Evolutionary conservation across 1,284 basidiomycete genomes (phyloP).

Genomic region (Fistulinella cinereoalba): DNA sequence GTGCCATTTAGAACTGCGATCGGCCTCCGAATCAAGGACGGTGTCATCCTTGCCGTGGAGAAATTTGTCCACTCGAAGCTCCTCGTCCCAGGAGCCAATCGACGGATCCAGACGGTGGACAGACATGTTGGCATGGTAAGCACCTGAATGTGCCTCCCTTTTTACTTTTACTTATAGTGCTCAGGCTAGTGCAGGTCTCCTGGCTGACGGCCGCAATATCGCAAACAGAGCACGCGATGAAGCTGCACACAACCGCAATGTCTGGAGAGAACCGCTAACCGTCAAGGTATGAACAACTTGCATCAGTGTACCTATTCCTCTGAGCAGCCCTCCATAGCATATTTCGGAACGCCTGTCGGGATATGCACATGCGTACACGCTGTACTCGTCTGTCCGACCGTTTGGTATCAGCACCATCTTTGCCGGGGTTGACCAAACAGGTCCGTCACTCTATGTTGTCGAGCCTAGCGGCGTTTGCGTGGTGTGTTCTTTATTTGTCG

Average conservation of each 20-base stretch:
- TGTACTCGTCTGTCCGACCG: conserved; percentile 97
- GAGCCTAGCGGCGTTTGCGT: conserved; percentile 95
- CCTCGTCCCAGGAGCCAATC: conserved; percentile 89
- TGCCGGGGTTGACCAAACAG: conserved; percentile 85
- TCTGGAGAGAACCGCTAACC: conserved; percentile 74
- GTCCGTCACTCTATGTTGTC: conserved; percentile 86
- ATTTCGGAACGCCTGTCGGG: conserved; percentile 83
- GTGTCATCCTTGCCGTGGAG: conserved; percentile 93
- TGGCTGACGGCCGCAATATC: conserved; percentile 92
- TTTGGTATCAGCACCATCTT: conserved; percentile 95
- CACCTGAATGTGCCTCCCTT: background rate
- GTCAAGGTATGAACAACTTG: conserved; percentile 63
- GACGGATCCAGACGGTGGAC: conserved; percentile 91
- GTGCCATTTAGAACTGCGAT: conserved; percentile 72
- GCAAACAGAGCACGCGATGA: conserved; percentile 86
- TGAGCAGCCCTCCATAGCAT: conserved; percentile 43
- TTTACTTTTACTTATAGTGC: background rate
- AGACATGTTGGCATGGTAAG: conserved; percentile 87
- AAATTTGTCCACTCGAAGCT: conserved; percentile 98
- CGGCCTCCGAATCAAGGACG: conserved; percentile 90
- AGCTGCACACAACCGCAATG: conserved; percentile 73
- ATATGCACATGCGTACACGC: conserved; percentile 94
- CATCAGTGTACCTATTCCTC: conserved; percentile 7
- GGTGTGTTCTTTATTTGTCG: conserved; percentile 44
- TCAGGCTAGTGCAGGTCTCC: conserved; percentile 88